phyloP scores from a whole-genome alignment of 768 basidiomycete genomes.

The Lactarius pseudohatsudake region DNA sequence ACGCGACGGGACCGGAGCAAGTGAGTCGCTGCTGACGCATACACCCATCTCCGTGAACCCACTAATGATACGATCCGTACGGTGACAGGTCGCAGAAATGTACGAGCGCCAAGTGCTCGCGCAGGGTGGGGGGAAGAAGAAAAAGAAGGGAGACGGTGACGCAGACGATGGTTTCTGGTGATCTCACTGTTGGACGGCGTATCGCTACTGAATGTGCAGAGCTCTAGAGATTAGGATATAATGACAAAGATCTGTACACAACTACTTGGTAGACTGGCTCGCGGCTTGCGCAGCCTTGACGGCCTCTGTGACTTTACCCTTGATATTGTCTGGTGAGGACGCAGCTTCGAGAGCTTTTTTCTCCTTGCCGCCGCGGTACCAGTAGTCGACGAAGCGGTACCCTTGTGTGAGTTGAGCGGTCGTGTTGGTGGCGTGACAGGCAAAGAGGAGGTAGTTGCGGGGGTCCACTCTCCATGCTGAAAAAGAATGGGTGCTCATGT shows the following conservation, averaged over 20 bases:
- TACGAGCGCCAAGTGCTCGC: slow-evolving; percentile 86
- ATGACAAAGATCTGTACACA: slow-evolving; percentile 16
- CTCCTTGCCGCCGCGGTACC: slow-evolving; percentile 87
- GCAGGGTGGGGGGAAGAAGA: slow-evolving; percentile 67
- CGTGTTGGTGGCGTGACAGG: slow-evolving; percentile 90
- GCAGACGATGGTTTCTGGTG: slow-evolving; percentile 81
- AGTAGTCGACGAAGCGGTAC: slow-evolving; percentile 84
- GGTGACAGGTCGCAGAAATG: slow-evolving; percentile 82
- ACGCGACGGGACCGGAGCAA: slow-evolving; percentile 92
- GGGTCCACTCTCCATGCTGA: slow-evolving; percentile 94
- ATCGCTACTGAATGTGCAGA: slow-evolving; percentile 6
- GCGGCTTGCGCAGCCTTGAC: slow-evolving; percentile 42
- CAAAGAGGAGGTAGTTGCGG: slow-evolving; percentile 93
- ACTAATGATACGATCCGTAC: slow-evolving; percentile 23
- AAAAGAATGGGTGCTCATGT: slow-evolving; percentile 7
- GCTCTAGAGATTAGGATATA: slow-evolving; percentile 24
- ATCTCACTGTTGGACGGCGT: slow-evolving; percentile 13
- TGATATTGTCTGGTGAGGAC: slow-evolving; percentile 29
- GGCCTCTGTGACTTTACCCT: slow-evolving; percentile 51
- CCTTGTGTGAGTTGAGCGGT: slow-evolving; percentile 85
- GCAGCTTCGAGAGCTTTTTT: slow-evolving; percentile 41
- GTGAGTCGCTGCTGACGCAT: slow-evolving; percentile 41
- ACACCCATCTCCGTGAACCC: slow-evolving; percentile 8
- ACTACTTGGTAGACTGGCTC: slow-evolving; percentile 21
- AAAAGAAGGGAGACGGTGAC: slow-evolving; percentile 60